phyloP scores from a whole-genome alignment of 805 yeast genomes.

The Saturnispora gosingensis region DNA sequence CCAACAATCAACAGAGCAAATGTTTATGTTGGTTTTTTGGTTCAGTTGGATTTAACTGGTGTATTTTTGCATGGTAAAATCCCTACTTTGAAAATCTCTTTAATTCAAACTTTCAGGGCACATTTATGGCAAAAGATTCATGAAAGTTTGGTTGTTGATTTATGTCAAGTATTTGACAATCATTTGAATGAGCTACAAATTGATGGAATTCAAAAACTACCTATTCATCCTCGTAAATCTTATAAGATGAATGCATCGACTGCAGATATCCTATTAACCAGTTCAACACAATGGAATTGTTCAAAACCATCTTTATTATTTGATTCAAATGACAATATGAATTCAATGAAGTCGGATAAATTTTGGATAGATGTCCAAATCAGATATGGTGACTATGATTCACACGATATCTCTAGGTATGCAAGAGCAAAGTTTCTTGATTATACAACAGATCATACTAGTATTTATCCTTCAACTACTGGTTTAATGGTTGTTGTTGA shows the following conservation, averaged over 20 bases:
- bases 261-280: conserved; percentile 77
- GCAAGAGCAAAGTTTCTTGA: conserved; percentile 89
- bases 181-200: conserved; percentile 77
- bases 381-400: conserved; percentile 94
- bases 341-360: conserved; percentile 51
- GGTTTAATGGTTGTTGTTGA: conserved; percentile 89
- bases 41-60: conserved; percentile 93
- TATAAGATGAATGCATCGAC: conserved; percentile 94
- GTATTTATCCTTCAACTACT: conserved; percentile 85
- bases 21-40: conserved; percentile 94
- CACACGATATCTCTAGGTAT: conserved; percentile 92
- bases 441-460: conserved; percentile 78
- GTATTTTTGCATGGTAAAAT: conserved; percentile 95
- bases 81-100: conserved; percentile 90
- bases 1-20: conserved; percentile 98
- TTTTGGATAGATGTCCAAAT: conserved; percentile 95
- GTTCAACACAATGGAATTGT: conserved; percentile 75
- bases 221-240: conserved; percentile 94
- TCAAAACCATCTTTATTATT: conserved; percentile 72
- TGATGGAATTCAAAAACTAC: conserved; percentile 79
- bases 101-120: conserved; percentile 93
- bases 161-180: conserved; percentile 85
- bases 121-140: conserved; percentile 99
- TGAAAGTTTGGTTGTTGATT: conserved; percentile 86
- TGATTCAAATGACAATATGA: conserved; percentile 58